These are phyloP conservation scores for Termitomyces sp. DNA, from an alignment of 768 basidiomycete species.

Conservation along the genomic window DNA sequence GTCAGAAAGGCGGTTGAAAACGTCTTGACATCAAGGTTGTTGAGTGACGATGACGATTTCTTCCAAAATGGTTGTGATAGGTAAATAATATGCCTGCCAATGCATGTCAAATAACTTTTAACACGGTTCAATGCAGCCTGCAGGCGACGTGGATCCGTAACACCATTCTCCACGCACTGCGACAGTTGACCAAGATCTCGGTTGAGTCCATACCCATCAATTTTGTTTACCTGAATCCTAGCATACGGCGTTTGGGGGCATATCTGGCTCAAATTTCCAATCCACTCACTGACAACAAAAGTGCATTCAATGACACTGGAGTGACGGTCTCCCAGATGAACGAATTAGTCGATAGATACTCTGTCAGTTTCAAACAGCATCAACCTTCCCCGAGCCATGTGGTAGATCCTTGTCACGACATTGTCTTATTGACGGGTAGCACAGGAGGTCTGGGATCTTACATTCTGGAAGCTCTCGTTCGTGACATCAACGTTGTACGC, in stretches of 20 bases:
- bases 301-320: neutral
- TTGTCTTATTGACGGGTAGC: neutral
- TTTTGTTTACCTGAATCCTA: neutral
- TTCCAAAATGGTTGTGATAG: neutral
- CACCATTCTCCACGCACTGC: neutral
- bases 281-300: neutral
- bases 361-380: neutral
- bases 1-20: neutral
- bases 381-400: neutral
- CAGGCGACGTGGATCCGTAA: neutral
- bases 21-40: neutral
- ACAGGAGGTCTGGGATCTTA: neutral
- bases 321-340: neutral
- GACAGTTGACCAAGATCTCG: neutral
- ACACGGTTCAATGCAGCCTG: neutral
- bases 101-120: neutral
- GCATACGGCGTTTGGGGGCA: neutral
- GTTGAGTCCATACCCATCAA: neutral
- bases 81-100: neutral
- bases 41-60: neutral
- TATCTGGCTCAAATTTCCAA: neutral
- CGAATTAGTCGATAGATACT: neutral
- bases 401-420: neutral
- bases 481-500: neutral
- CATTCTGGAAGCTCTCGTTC: neutral